Evolutionary conservation across 2,329 filamentous ascomycete species (phyloP).

Genomic region (Macrophomina pseudophaseolina): DNA sequence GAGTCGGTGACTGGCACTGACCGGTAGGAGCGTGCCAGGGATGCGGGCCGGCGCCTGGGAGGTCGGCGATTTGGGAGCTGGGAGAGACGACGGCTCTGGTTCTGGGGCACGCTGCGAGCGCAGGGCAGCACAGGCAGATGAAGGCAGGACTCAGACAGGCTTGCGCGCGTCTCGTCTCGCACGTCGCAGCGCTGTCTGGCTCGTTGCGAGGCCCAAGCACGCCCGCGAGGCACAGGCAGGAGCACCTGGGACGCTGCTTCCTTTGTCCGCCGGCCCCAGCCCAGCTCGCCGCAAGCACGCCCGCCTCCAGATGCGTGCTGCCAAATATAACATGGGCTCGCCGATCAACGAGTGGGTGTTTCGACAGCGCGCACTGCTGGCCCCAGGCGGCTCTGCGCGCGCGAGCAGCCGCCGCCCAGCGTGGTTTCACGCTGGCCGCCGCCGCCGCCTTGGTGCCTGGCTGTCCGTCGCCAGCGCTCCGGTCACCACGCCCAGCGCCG

Average conservation of each 20-base stretch:
- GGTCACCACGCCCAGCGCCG: not conserved
- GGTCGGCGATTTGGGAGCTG: not conserved
- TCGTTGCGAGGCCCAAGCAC: conserved; percentile 24
- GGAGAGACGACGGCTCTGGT: conserved; percentile 1
- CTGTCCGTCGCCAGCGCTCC: not conserved
- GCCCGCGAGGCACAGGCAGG: conserved; percentile 23
- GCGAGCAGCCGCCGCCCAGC: not conserved
- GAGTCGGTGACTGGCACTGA: conserved; percentile 21
- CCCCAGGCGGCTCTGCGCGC: conserved; percentile 20
- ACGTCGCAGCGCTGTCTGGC: conserved; percentile 23
- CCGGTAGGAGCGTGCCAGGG: conserved; percentile 18
- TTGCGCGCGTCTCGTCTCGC: conserved; percentile 17
- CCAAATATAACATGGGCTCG: conserved; percentile 20
- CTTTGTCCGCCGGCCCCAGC: conserved; percentile 14
- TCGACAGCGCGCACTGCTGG: not conserved
- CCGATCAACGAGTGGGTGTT: conserved; percentile 14
- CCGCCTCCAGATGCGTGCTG: conserved; percentile 6
- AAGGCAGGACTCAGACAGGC: conserved; percentile 16
- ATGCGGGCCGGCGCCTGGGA: conserved; percentile 19
- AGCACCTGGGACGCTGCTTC: conserved; percentile 1
- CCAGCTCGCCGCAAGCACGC: not conserved
- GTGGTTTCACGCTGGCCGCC: conserved; percentile 12
- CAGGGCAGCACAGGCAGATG: conserved; percentile 18
- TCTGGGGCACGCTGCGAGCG: not conserved
- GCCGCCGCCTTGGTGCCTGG: conserved; percentile 1